Base-by-base conservation (phyloP, 768 basidiomycete species). In the Pilatotrama ljubarskyi region DNA sequence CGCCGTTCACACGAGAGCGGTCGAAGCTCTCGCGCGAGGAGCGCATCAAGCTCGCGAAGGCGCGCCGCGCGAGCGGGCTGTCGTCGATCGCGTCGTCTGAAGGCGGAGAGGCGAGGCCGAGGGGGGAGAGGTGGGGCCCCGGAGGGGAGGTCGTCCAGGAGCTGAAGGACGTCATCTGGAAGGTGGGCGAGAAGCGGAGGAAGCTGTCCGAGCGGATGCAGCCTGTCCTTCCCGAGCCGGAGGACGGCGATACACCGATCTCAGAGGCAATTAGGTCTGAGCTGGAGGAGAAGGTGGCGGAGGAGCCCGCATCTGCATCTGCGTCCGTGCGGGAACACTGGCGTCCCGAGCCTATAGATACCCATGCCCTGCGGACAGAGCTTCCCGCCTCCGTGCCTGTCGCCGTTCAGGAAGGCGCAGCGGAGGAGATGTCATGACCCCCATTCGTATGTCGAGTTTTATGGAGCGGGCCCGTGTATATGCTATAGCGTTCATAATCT, bases 141-240 rank as follows among this genome's bases (percentile, higher is more conserved):
- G 83, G 84, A 4, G 86, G 85, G 1, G 91, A 92, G 61, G 90
- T 93, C 36, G 89, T 93, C 5, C 85, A 90, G 70, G 91, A 93
- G 71, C 76, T 93, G 63, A 90, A 88, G 71, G 91, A 92, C 65
- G 90, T 93, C 11, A 93, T 93, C 29, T 90, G 88, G 88, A 88
- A 91, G 70, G 91, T 93, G 9, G 82, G 90, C 32, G 88, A 92
- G 73, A 78, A 80, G 67, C 77, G 85, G 70, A 74, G 87, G 60
- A 80, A 78, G 71, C 77, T 87, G 79, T 68, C 65, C 11, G 72
- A 76, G 61, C 67, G 58, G 64, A 14, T 29, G 17, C 40, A 49
- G 46, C 29, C 40, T 22, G 46, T 35, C 0, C 25, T 14, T 9
- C 11, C 18, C 18, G 18, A 35, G 41, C 29, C 18, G 26, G 41